Conservation (phyloP, 306 rosid genomes). For the Macrotyloma uniflorum region DNA sequence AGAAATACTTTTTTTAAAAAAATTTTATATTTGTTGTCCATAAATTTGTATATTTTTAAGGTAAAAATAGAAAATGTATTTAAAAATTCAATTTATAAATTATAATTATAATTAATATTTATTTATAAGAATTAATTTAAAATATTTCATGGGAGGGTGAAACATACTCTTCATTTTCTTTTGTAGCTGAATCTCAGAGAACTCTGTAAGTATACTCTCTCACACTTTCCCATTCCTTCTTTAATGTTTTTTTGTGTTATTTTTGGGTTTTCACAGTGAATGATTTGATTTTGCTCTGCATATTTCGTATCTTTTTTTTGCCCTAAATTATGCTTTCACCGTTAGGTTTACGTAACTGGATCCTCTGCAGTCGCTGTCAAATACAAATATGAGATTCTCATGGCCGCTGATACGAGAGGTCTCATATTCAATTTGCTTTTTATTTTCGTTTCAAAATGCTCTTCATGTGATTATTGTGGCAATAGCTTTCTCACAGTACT, state of each 20-base stretch:
- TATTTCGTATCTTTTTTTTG: background rate
- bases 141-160: too few species aligned
- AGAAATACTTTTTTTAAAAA: too few species aligned
- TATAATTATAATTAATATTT: too few species aligned
- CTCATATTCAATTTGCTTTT: constrained; percentile 24
- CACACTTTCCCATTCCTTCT: background rate
- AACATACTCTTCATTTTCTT: too few species aligned
- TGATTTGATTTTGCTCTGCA: background rate
- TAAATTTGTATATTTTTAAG: too few species aligned
- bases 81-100: too few species aligned
- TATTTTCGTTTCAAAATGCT: background rate
- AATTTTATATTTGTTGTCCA: too few species aligned
- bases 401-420: constrained; percentile 99
- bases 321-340: constrained; percentile 14
- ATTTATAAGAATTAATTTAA: too few species aligned
- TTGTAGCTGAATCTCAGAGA: constrained; percentile 58
- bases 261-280: too few species aligned
- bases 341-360: constrained; percentile 88
- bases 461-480: background rate
- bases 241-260: too few species aligned
- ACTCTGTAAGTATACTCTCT: constrained; percentile 54
- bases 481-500: background rate
- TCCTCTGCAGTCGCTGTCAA: constrained; percentile 89
- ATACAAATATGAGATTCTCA: constrained; percentile 91
- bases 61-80: too few species aligned